phyloP scores from a whole-genome alignment of 1,284 basidiomycete species.

The Naganishia sp. region DNA sequence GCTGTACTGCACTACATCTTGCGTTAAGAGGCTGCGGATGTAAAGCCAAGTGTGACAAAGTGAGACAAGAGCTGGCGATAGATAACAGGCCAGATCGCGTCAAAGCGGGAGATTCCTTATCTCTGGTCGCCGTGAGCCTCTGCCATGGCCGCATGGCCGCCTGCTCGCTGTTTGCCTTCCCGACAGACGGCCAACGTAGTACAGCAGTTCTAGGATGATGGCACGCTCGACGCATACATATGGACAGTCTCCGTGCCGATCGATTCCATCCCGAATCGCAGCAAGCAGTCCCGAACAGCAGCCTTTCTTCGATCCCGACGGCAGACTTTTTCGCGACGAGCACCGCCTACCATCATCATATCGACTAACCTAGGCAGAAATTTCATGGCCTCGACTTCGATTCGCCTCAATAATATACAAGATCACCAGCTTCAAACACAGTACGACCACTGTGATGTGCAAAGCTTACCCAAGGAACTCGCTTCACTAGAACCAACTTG shows the following conservation, averaged over 20 bases:
- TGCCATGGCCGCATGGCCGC: too few relatives aligned
- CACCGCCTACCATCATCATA: neutral
- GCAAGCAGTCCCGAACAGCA: neutral
- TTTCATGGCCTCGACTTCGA: slow-evolving; percentile 15
- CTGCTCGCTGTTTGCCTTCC: neutral
- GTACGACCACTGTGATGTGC: neutral
- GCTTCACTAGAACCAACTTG: neutral
- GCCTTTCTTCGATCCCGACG: neutral
- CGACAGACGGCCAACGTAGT: neutral
- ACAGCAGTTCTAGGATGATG: neutral
- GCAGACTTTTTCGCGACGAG: neutral
- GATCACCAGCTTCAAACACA: neutral
- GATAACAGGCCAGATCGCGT: slow-evolving; percentile 16
- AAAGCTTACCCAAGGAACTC: neutral
- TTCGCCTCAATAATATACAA: neutral
- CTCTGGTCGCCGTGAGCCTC: too few relatives aligned
- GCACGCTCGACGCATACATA: neutral
- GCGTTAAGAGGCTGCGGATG: too few relatives aligned
- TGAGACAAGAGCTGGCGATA: slow-evolving; percentile 20
- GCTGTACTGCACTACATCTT: too few relatives aligned
- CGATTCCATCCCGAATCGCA: neutral
- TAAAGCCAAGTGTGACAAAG: slow-evolving; percentile 13
- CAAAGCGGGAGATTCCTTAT: neutral
- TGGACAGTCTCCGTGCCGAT: neutral
- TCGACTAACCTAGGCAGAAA: neutral